Conservation (phyloP, 495 filamentous ascomycete genomes). For the Aspergillus wentii region DNA sequence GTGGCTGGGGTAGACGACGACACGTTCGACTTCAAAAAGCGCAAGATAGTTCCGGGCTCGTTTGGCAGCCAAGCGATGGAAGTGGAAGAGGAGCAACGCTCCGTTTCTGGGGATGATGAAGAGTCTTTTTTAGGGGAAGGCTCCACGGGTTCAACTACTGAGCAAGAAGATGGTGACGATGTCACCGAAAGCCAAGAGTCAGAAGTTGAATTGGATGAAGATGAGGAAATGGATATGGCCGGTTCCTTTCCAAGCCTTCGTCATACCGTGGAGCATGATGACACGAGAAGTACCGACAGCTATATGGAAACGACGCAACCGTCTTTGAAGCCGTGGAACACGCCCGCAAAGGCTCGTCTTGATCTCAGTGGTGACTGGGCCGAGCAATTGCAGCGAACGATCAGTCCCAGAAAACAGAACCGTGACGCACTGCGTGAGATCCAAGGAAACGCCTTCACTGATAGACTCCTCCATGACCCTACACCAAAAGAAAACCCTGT, state of each 20-base stretch:
- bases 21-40: conserved; percentile 77
- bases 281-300: conserved; percentile 35
- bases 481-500: conserved; percentile 24
- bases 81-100: conserved; percentile 42
- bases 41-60: conserved; percentile 67
- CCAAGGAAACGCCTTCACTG: conserved; percentile 50
- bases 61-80: conserved; percentile 62
- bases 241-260: conserved; percentile 63
- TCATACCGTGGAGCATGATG: conserved; percentile 61
- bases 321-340: conserved; percentile 40
- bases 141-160: conserved; percentile 75
- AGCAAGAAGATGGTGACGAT: conserved; percentile 56
- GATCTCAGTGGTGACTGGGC: conserved; percentile 71
- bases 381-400: conserved; percentile 83
- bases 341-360: conserved; percentile 56
- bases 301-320: conserved; percentile 42
- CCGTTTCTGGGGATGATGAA: conserved; percentile 30
- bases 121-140: conserved; percentile 89
- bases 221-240: conserved; percentile 72
- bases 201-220: conserved; percentile 66
- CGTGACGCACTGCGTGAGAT: conserved; percentile 59
- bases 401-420: conserved; percentile 85
- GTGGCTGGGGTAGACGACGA: conserved; percentile 62
- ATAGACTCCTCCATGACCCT: conserved; percentile 28
- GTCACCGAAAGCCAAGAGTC: conserved; percentile 54